These are phyloP conservation scores for Rhododendron henanense DNA, from an alignment of 148 eudicot species.

Conservation along the genomic window DNA sequence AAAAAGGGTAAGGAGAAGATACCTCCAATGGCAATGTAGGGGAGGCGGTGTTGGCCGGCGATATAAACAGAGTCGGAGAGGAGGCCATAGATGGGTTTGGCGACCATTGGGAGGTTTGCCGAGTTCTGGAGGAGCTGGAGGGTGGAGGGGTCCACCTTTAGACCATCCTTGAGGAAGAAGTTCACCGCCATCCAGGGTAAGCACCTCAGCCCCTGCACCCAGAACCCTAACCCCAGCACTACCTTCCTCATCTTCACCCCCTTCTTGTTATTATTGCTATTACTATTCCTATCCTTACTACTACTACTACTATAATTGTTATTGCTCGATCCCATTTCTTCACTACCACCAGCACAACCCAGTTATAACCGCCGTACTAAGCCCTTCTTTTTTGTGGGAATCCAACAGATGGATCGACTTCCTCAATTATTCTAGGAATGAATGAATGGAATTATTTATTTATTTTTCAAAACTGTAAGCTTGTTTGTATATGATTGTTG, in stretches of 20 bases:
- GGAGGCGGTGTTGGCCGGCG: conserved; percentile 75
- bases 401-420: not conserved
- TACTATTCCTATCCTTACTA: not conserved
- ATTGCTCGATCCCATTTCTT: not conserved
- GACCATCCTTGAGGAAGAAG: conserved; percentile 75
- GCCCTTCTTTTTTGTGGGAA: not conserved
- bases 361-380: not conserved
- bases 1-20: not conserved
- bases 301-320: not conserved
- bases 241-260: conserved; percentile 18
- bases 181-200: conserved; percentile 87
- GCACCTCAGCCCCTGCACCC: conserved; percentile 89
- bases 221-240: conserved; percentile 67
- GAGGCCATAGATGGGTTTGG: conserved; percentile 79
- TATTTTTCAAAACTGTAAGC: not conserved
- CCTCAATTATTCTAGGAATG: not conserved
- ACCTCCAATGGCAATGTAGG: conserved; percentile 94
- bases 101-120: conserved; percentile 89
- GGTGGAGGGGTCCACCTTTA: conserved; percentile 68
- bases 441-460: not conserved
- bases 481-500: not conserved
- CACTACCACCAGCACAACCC: not conserved
- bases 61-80: conserved; percentile 71
- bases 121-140: conserved; percentile 73
- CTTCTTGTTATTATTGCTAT: not conserved